These are phyloP conservation scores for Pilasporangium apinafurcum DNA, from an alignment of 352 stramenopile genomes.

Conservation along the genomic window DNA sequence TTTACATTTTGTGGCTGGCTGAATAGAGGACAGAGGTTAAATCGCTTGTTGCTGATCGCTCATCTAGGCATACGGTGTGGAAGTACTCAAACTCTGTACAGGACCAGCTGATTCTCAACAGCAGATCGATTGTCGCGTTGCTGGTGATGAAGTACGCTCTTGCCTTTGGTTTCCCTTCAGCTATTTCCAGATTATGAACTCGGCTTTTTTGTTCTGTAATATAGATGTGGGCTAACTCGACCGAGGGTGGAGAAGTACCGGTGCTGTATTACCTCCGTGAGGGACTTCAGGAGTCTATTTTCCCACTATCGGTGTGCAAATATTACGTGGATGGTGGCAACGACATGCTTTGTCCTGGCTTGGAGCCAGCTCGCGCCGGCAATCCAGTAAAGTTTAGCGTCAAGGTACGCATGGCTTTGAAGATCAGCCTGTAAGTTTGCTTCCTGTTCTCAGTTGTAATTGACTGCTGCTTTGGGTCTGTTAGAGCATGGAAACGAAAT, in stretches of 20 bases:
- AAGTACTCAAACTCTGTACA: conserved; percentile 66
- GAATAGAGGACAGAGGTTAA: no score
- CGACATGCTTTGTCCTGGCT: conserved; percentile 58
- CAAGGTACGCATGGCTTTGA: conserved; percentile 22
- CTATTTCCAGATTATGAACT: no score
- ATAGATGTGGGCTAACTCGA: conserved; percentile 78
- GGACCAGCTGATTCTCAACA: conserved; percentile 53
- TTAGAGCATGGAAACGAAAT: conserved; percentile 73
- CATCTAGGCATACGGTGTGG: conserved; percentile 54
- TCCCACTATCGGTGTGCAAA: conserved; percentile 61
- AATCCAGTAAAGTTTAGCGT: conserved; percentile 71
- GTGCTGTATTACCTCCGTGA: conserved; percentile 76
- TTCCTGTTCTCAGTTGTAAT: neutral
- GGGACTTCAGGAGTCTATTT: conserved; percentile 64
- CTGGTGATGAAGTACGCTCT: conserved; percentile 38
- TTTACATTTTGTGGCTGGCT: neutral
- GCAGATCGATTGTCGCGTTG: conserved; percentile 62
- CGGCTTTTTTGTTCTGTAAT: no score
- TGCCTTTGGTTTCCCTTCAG: no score
- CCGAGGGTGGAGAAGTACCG: conserved; percentile 65
- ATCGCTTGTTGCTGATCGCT: neutral
- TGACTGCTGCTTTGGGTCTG: neutral
- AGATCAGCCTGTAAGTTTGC: neutral
- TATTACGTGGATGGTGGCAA: conserved; percentile 57
- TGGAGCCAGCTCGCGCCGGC: conserved; percentile 38